Evolutionary conservation across 2,329 filamentous ascomycete species (phyloP).

Genomic region (Aspergillus quadrilineatus): DNA sequence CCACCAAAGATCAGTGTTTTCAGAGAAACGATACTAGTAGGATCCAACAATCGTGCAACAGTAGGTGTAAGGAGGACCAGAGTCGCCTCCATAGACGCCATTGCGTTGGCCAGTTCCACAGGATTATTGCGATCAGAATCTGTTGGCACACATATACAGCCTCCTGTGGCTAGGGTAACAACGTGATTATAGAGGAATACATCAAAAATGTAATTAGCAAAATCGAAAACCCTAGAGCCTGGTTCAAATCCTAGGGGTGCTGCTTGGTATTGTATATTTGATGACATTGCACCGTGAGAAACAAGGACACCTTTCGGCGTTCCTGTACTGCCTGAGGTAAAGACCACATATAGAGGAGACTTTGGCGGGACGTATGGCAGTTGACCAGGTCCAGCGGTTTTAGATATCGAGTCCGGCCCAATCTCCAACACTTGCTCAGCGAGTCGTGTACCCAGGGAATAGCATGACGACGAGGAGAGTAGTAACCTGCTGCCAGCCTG

Average conservation of each 20-base stretch:
- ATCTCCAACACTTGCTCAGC: not conserved
- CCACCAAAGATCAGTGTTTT: constrained; percentile 35
- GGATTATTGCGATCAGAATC: constrained; percentile 40
- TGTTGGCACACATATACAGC: constrained; percentile 47
- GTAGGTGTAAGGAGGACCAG: constrained; percentile 56
- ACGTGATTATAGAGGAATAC: constrained; percentile 39
- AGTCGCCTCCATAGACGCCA: constrained; percentile 43
- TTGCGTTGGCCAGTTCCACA: constrained; percentile 30
- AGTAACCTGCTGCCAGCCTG: not conserved
- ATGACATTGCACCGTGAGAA: constrained; percentile 55
- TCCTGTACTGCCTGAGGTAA: constrained; percentile 52
- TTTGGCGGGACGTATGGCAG: no score
- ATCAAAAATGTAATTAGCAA: constrained; percentile 48
- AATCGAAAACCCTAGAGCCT: constrained; percentile 37
- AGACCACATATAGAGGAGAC: constrained; percentile 49
- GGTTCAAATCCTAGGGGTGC: constrained; percentile 46
- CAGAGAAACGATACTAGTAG: constrained; percentile 34
- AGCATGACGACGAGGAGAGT: no score
- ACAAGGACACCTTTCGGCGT: constrained; percentile 48
- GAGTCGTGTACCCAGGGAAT: not conserved
- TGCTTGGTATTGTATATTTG: constrained; percentile 48
- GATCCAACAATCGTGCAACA: constrained; percentile 43
- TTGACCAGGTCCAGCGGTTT: no score
- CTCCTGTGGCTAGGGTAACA: constrained; percentile 37
- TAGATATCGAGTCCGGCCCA: no score